A percentile compares a stretch with the other conserved stretches of the same genome.
These are phyloP conservation scores for Chaetomium strumarium DNA, from an alignment of 2,329 filamentous ascomycete species.

Conservation along the genomic window DNA sequence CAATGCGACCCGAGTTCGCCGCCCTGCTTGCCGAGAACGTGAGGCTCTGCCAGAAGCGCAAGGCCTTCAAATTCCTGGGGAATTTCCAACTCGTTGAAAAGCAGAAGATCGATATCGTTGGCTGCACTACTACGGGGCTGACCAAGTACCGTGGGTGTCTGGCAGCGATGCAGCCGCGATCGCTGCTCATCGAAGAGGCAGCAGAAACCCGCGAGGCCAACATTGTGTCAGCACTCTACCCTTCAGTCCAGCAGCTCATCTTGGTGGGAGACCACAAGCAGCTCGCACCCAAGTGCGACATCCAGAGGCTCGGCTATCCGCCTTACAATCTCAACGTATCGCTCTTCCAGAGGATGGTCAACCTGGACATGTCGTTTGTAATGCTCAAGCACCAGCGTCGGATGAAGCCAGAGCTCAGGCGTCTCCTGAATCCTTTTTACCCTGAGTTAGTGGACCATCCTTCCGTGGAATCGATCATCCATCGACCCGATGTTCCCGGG, in stretches of 20 bases:
- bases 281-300: conserved; percentile 62
- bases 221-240: conserved; percentile 46
- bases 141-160: conserved; percentile 73
- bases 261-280: conserved; percentile 76
- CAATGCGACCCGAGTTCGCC: conserved; percentile 43
- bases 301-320: conserved; percentile 49
- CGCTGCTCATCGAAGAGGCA: conserved; percentile 73
- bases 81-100: conserved; percentile 42
- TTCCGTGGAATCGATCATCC: conserved; percentile 29
- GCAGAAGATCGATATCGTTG: conserved; percentile 46
- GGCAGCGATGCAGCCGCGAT: conserved; percentile 56
- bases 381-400: conserved; percentile 63
- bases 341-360: conserved; percentile 73
- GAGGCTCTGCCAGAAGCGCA: conserved; percentile 44
- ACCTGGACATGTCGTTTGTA: conserved; percentile 55
- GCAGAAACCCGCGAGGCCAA: conserved; percentile 68
- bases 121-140: conserved; percentile 70
- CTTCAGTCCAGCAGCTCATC: conserved; percentile 47
- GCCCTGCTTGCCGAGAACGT: conserved; percentile 45
- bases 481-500: conserved; percentile 39
- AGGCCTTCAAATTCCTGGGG: conserved; percentile 52
- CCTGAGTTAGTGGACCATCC: conserved; percentile 40
- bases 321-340: conserved; percentile 68
- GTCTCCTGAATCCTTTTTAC: conserved; percentile 44
- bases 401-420: conserved; percentile 43